Evolutionary conservation across 2,329 filamentous ascomycete genomes (phyloP).

Genomic region (Colletotrichum sp.): DNA sequence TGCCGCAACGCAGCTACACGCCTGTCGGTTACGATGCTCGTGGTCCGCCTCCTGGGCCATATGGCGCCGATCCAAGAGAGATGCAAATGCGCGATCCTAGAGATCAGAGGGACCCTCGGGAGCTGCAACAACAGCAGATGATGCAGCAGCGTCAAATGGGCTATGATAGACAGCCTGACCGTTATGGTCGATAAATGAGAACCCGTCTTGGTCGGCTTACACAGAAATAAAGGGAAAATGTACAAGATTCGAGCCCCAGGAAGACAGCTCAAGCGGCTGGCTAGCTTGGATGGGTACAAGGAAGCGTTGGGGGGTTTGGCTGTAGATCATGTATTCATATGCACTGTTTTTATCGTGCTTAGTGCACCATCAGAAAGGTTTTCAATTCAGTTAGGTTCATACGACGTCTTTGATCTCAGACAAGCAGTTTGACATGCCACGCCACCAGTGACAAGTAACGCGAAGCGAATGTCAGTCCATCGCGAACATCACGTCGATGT

Average conservation of each 20-base stretch:
- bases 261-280: neutral
- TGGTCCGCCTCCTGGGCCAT: constrained; percentile 40
- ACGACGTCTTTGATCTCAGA: neutral
- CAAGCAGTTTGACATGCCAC: neutral
- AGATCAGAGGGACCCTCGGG: constrained; percentile 38
- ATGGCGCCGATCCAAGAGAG: constrained; percentile 37
- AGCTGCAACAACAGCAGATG: constrained; percentile 27
- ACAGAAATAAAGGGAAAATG: neutral
- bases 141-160: constrained; percentile 44
- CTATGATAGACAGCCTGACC: constrained; percentile 48
- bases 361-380: neutral
- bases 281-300: neutral
- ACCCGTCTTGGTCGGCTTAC: neutral
- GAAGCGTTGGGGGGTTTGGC: neutral
- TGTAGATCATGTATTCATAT: neutral
- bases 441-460: neutral
- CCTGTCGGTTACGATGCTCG: constrained; percentile 48
- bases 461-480: neutral
- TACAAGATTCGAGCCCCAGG: neutral
- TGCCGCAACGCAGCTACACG: constrained; percentile 50
- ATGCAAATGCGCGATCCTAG: constrained; percentile 39
- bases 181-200: constrained; percentile 44
- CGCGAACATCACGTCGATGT: neutral
- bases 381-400: neutral
- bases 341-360: neutral